These are phyloP conservation scores for Candida cerambycidarum DNA, from an alignment of 805 yeast species.

Conservation along the genomic window DNA sequence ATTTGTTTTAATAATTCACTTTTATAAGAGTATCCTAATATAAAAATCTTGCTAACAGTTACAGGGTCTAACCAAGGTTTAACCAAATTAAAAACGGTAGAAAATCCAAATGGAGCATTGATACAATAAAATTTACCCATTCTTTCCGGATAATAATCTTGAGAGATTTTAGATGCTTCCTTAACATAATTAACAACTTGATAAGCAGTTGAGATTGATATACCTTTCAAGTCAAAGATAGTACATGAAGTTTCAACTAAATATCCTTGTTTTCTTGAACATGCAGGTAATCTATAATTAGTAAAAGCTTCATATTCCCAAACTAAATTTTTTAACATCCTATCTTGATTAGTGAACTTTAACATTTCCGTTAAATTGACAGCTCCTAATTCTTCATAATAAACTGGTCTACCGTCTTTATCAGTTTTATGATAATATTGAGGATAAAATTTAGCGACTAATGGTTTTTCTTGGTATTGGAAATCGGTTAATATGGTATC, in stretches of 20 bases:
- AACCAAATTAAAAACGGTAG: constrained; percentile 86
- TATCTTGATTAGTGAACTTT: constrained; percentile 89
- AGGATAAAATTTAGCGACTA: constrained; percentile 86
- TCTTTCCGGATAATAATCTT: constrained; percentile 96
- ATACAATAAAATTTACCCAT: constrained; percentile 96
- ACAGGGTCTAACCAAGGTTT: constrained; percentile 96
- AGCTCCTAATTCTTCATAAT: constrained; percentile 87
- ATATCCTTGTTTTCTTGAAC: constrained; percentile 75
- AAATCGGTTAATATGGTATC: constrained; percentile 84
- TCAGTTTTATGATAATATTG: constrained; percentile 97
- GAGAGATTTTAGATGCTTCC: constrained; percentile 92
- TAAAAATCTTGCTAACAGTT: constrained; percentile 90
- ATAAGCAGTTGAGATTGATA: constrained; percentile 77
- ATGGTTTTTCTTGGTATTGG: constrained; percentile 85
- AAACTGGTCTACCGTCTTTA: constrained; percentile 93
- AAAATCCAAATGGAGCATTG: constrained; percentile 96
- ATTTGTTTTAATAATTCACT: constrained; percentile 85
- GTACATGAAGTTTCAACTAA: constrained; percentile 95
- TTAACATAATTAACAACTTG: constrained; percentile 84
- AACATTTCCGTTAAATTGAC: constrained; percentile 89
- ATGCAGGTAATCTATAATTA: constrained; percentile 84
- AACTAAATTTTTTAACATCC: constrained; percentile 92
- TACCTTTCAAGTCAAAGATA: constrained; percentile 90
- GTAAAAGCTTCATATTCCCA: constrained; percentile 96
- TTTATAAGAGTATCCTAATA: constrained; percentile 74